Conservation (phyloP, 805 yeast species). For the Pichia pseudocactophila region DNA sequence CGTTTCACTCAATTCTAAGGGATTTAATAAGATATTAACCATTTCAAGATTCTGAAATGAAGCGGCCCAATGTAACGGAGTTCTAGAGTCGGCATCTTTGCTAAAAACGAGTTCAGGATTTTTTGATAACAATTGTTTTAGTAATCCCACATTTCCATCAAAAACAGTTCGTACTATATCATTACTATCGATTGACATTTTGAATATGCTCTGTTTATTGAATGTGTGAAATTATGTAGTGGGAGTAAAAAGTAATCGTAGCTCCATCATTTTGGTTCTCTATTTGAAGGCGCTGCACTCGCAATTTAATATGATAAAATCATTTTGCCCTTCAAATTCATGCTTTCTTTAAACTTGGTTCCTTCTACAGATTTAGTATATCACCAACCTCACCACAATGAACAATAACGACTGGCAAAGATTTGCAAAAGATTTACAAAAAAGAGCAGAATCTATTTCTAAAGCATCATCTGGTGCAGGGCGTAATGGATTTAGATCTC, state of each 20-base stretch:
- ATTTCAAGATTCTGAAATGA: constrained; percentile 49
- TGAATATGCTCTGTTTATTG: neutral
- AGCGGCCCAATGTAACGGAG: constrained; percentile 86
- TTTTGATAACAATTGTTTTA: constrained; percentile 39
- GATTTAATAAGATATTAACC: constrained; percentile 33
- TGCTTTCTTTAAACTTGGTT: no score
- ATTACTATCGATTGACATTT: constrained; percentile 12
- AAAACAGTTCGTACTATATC: constrained; percentile 57
- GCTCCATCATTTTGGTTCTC: no score
- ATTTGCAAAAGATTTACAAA: constrained; percentile 43
- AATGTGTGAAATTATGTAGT: no score
- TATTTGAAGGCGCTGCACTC: no score
- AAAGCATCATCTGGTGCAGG: constrained; percentile 25
- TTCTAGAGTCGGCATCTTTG: constrained; percentile 66
- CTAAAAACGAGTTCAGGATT: constrained; percentile 39
- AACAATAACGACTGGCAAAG: constrained; percentile 40
- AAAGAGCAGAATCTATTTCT: constrained; percentile 34
- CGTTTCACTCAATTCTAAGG: constrained; percentile 1
- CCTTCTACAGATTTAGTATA: neutral
- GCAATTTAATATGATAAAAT: neutral
- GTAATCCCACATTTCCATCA: constrained; percentile 46
- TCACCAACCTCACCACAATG: constrained; percentile 14
- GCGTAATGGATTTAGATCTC: constrained; percentile 10
- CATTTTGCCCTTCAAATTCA: no score
- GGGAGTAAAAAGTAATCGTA: no score